Conservation (phyloP, 345 rosid genomes). For the Limnanthes douglasii region DNA sequence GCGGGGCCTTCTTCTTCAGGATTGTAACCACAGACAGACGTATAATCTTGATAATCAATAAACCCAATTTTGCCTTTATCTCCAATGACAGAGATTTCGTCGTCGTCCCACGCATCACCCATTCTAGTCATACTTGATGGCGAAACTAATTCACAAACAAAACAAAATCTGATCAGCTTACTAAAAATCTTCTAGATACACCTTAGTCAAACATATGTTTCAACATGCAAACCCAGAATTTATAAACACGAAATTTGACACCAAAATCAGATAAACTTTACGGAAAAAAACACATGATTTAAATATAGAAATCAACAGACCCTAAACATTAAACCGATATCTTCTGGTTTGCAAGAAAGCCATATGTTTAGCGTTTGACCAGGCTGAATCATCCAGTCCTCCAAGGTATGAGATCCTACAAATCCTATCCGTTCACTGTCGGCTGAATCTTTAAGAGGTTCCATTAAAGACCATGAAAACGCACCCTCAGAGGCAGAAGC, state of each 20-base stretch:
- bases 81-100: constrained; percentile 49
- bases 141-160: too few species aligned
- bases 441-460: constrained; percentile 34
- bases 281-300: too few species aligned
- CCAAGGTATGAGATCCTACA: constrained; percentile 27
- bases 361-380: constrained; percentile 46
- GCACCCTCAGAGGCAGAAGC: constrained; percentile 44
- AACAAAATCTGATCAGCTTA: too few species aligned
- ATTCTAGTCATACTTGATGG: too few species aligned
- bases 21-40: constrained; percentile 28
- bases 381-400: constrained; percentile 73
- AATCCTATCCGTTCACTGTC: constrained; percentile 18
- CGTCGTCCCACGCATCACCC: too few species aligned
- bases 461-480: constrained; percentile 48
- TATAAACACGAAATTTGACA: too few species aligned
- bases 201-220: too few species aligned
- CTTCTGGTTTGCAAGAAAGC: constrained; percentile 64
- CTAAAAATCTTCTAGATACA: too few species aligned
- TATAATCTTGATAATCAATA: constrained; percentile 52
- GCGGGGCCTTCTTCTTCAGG: constrained; percentile 41
- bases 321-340: constrained; percentile 58
- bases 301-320: too few species aligned
- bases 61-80: constrained; percentile 67
- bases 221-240: too few species aligned
- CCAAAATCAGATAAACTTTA: too few species aligned